Conservation (phyloP, 805 yeast species). For the Candida anglica region DNA sequence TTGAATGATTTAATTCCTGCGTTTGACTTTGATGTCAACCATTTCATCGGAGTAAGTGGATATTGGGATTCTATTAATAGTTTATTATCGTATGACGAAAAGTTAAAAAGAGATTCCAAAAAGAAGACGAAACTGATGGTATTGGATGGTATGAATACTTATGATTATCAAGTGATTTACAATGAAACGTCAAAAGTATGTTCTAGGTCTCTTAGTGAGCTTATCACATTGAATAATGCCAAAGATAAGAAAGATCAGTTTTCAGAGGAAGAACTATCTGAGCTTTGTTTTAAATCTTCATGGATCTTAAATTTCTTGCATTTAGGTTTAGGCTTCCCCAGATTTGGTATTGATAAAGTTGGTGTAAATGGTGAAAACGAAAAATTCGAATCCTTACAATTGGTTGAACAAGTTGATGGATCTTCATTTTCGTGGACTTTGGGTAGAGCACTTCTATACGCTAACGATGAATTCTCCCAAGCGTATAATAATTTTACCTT, state of each 20-base stretch:
- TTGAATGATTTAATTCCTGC: slow-evolving; percentile 51
- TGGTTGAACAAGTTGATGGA: slow-evolving; percentile 41
- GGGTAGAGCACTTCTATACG: slow-evolving; percentile 60
- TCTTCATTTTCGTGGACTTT: slow-evolving; percentile 52
- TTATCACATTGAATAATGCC: slow-evolving; percentile 29
- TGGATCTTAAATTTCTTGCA: slow-evolving; percentile 58
- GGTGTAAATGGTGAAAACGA: slow-evolving; percentile 13
- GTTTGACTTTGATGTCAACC: slow-evolving; percentile 52
- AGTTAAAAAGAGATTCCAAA: slow-evolving; percentile 6
- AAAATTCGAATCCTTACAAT: slow-evolving; percentile 33
- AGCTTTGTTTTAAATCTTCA: slow-evolving; percentile 57
- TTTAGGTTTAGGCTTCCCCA: slow-evolving; percentile 57
- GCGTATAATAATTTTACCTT: slow-evolving; percentile 33
- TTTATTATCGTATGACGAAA: slow-evolving; percentile 32
- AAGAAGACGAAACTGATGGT: slow-evolving; percentile 9
- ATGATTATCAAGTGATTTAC: slow-evolving; percentile 42
- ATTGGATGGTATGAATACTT: slow-evolving; percentile 22
- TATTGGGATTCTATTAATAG: slow-evolving; percentile 61
- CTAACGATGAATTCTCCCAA: slow-evolving; percentile 48
- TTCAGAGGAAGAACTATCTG: slow-evolving; percentile 42
- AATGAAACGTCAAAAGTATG: slow-evolving; percentile 46
- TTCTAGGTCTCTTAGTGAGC: slow-evolving; percentile 33
- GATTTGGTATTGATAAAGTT: slow-evolving; percentile 40
- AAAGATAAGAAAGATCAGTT: slow-evolving; percentile 23
- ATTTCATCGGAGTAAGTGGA: slow-evolving; percentile 63